Percentiles rank a stretch among this genome's conserved stretches.
phyloP scores from a whole-genome alignment of 352 stramenopile genomes.

The Globisporangium megalacanthum region DNA sequence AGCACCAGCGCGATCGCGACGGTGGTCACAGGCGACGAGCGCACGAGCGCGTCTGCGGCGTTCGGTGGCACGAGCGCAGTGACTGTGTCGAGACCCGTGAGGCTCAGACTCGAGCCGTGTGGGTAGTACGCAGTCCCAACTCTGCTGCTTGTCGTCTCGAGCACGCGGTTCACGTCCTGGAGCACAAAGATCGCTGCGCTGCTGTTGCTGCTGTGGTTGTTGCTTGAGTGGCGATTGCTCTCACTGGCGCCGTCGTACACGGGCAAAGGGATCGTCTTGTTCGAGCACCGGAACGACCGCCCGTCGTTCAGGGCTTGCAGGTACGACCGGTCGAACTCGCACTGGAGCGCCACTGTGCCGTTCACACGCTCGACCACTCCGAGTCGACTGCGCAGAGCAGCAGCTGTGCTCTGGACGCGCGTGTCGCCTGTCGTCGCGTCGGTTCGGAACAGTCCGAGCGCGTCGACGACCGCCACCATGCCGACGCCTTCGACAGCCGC shows the following conservation, averaged over 20 bases:
- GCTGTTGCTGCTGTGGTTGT: background rate
- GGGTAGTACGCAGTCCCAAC: constrained; percentile 22
- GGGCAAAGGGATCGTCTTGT: constrained; percentile 30
- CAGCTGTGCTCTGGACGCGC: constrained; percentile 4
- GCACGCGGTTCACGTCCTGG: constrained; percentile 20
- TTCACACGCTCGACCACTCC: constrained; percentile 11
- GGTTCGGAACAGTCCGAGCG: constrained; percentile 22
- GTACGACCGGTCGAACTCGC: constrained; percentile 23
- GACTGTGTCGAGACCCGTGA: constrained; percentile 7
- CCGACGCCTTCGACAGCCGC: constrained; percentile 30
- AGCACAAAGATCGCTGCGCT: constrained; percentile 25
- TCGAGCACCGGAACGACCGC: constrained; percentile 35
- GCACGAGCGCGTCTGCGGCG: constrained; percentile 14
- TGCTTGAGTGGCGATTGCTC: constrained; percentile 10
- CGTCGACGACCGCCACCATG: constrained; percentile 23
- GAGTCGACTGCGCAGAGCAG: constrained; percentile 14
- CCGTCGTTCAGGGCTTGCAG: constrained; percentile 24
- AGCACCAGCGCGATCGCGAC: constrained; percentile 17
- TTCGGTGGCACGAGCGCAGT: constrained; percentile 17
- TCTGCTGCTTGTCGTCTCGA: constrained; percentile 8
- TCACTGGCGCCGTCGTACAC: constrained; percentile 23
- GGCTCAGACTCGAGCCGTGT: background rate
- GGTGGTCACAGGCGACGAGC: constrained; percentile 14
- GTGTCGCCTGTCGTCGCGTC: background rate
- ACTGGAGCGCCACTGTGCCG: constrained; percentile 36